phyloP scores from a whole-genome alignment of 2,329 filamentous ascomycete genomes.

The Claviceps maximensis region DNA sequence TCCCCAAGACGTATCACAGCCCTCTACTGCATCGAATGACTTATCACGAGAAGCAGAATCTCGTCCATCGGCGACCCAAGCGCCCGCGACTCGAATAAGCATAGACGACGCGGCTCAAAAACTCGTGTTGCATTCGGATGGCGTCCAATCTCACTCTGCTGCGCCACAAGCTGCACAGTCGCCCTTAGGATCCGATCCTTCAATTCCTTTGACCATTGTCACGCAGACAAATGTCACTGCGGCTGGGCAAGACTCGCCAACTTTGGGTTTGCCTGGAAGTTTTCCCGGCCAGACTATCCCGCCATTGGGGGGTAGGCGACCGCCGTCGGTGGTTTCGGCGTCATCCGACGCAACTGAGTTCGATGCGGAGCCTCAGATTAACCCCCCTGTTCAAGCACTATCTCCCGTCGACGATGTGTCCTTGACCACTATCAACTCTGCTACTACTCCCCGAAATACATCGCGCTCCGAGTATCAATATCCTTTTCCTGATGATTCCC shows the following conservation, averaged over 20 bases:
- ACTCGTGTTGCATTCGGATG: not conserved
- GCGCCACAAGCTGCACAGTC: not conserved
- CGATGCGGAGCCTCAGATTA: constrained; percentile 57
- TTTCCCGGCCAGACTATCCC: constrained; percentile 34
- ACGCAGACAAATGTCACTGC: not conserved
- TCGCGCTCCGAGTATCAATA: constrained; percentile 33
- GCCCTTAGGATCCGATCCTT: not conserved
- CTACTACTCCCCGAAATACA: constrained; percentile 17
- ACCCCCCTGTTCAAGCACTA: constrained; percentile 29
- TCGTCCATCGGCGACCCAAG: not conserved
- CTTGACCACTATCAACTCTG: constrained; percentile 15
- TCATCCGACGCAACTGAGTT: constrained; percentile 55
- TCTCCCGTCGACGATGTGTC: constrained; percentile 13
- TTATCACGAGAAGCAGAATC: not conserved
- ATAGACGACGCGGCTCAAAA: not conserved
- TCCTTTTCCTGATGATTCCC: constrained; percentile 31
- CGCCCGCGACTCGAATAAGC: not conserved
- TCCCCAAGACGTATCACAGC: not conserved
- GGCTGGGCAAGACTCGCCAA: constrained; percentile 43
- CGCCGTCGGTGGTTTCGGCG: constrained; percentile 45
- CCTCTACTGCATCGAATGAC: not conserved
- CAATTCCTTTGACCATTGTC: constrained; percentile 2
- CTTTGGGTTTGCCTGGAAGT: constrained; percentile 51
- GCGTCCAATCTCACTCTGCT: not conserved
- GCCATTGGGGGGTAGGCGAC: constrained; percentile 32